Evolutionary conservation across 768 basidiomycete species (phyloP).

Genomic region (Calocybe cyanea): DNA sequence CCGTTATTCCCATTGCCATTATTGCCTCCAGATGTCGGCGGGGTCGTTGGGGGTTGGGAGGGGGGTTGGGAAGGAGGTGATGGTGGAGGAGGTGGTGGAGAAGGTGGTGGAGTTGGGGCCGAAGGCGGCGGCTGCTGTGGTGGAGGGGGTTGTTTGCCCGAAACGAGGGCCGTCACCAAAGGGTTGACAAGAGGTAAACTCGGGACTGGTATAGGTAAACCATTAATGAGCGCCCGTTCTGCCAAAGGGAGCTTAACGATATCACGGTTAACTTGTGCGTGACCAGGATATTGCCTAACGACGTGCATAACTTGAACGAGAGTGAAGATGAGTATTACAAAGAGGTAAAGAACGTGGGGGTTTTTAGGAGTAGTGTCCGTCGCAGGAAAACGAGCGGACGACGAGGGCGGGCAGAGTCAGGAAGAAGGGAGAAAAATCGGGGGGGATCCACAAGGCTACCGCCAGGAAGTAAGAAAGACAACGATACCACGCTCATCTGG

Average conservation of each 20-base stretch:
- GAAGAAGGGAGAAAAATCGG: background rate
- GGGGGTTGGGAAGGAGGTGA: conserved; percentile 9
- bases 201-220: conserved; percentile 25
- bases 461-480: background rate
- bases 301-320: conserved; percentile 10
- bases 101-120: too few relatives aligned
- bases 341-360: conserved; percentile 19
- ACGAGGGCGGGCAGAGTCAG: conserved; percentile 1
- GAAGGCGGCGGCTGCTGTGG: conserved; percentile 12
- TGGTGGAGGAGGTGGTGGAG: conserved; percentile 12
- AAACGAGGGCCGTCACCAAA: conserved; percentile 11
- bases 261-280: conserved; percentile 7
- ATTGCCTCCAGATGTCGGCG: conserved; percentile 4
- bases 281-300: conserved; percentile 5
- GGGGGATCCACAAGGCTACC: background rate
- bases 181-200: conserved; percentile 29
- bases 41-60: conserved; percentile 10
- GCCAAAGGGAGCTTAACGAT: conserved; percentile 7
- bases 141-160: conserved; percentile 18
- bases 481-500: conserved; percentile 1
- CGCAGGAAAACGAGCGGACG: background rate
- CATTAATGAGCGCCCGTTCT: conserved; percentile 35
- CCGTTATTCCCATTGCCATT: conserved; percentile 2
- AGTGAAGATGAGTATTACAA: background rate
- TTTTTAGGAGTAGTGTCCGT: background rate